Evolutionary conservation across 2,329 filamentous ascomycete genomes (phyloP).

Genomic region (Aspergillus floridensis): DNA sequence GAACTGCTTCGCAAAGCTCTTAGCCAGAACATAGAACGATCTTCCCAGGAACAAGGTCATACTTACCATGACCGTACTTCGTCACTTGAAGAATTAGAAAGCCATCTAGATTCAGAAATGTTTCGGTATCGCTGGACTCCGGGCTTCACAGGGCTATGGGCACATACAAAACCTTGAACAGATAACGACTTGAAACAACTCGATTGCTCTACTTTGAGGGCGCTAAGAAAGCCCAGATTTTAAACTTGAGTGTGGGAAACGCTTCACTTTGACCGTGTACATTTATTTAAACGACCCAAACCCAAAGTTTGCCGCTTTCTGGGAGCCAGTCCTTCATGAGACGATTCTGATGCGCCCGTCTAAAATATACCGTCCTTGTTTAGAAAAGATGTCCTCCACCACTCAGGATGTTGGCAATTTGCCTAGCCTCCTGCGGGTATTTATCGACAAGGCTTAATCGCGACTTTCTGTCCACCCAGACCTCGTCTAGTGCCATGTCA

Average conservation of each 20-base stretch:
- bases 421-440: neutral
- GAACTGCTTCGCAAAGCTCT: neutral
- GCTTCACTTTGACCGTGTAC: too few species aligned
- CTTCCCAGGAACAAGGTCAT: neutral
- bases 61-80: neutral
- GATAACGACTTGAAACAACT: too few species aligned
- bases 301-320: too few species aligned
- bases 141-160: neutral
- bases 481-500: neutral
- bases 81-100: neutral
- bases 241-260: too few species aligned
- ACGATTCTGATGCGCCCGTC: too few species aligned
- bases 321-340: neutral
- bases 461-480: neutral
- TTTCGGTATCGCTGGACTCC: slow-evolving; percentile 2
- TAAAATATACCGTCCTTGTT: too few species aligned
- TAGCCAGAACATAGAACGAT: neutral
- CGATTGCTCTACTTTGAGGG: too few species aligned
- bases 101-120: neutral
- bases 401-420: neutral
- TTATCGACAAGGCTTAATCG: neutral
- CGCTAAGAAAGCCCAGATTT: too few species aligned
- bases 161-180: neutral
- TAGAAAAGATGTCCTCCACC: neutral
- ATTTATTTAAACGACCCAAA: neutral